phyloP scores from a whole-genome alignment of 495 filamentous ascomycete genomes.

The Podospora appendiculata region DNA sequence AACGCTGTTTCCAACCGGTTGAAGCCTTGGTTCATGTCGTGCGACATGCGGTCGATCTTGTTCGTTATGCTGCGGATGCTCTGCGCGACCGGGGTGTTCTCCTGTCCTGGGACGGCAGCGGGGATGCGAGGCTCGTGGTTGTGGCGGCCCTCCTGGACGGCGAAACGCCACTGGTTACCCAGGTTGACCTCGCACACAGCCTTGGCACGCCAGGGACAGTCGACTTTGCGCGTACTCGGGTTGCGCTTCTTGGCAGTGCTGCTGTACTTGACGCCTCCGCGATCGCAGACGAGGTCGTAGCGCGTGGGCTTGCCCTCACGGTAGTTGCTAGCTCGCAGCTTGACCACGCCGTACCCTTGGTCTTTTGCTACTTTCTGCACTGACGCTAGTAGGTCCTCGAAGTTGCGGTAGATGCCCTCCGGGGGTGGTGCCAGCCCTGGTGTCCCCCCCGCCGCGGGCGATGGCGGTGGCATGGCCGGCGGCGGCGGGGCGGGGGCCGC shows the following conservation, averaged over 20 bases:
- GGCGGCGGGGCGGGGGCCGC: conserved; percentile 18
- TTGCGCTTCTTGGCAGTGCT: conserved; percentile 47
- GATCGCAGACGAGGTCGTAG: conserved; percentile 45
- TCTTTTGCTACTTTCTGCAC: conserved; percentile 40
- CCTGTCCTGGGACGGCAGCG: conserved; percentile 32
- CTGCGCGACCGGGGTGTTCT: conserved; percentile 38
- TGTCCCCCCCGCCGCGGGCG: conserved; percentile 25
- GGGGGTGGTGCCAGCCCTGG: conserved; percentile 35
- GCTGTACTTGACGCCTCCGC: conserved; percentile 45
- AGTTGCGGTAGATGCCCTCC: conserved; percentile 37
- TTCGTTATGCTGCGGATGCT: conserved; percentile 37
- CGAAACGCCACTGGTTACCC: conserved; percentile 43
- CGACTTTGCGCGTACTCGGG: conserved; percentile 44
- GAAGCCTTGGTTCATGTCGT: conserved; percentile 33
- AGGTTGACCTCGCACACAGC: conserved; percentile 45
- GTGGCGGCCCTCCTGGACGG: conserved; percentile 36
- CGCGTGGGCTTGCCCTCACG: conserved; percentile 42
- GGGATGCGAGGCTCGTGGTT: conserved; percentile 41
- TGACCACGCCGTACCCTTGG: conserved; percentile 42
- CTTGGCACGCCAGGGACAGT: conserved; percentile 45
- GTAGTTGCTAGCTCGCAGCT: conserved; percentile 44
- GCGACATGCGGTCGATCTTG: conserved; percentile 39
- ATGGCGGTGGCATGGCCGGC: conserved; percentile 16
- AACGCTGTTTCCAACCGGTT: conserved; percentile 14
- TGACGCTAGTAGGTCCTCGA: conserved; percentile 35